Evolutionary conservation across 495 filamentous ascomycete species (phyloP).

Genomic region (Tuber brumale): DNA sequence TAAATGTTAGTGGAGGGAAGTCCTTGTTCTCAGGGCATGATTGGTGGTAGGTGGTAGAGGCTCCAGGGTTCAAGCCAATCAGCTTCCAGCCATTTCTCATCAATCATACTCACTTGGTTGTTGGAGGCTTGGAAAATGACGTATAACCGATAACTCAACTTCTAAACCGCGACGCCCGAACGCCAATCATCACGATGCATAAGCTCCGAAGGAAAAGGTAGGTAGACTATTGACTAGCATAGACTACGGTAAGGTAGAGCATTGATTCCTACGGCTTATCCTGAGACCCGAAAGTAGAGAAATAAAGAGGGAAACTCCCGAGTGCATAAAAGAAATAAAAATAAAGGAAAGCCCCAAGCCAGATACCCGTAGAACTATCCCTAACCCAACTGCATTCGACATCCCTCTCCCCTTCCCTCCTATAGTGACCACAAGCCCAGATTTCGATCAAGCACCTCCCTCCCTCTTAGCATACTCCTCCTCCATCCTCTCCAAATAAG

Average conservation of each 20-base stretch:
- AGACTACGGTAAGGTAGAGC: neutral
- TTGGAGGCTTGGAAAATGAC: neutral
- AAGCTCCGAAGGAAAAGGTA: neutral
- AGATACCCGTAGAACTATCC: neutral
- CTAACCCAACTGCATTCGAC: neutral
- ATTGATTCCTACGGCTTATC: neutral
- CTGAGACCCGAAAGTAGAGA: neutral
- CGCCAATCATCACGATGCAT: neutral
- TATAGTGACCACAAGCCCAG: neutral
- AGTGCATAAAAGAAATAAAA: neutral
- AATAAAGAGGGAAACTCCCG: neutral
- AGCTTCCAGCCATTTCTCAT: neutral
- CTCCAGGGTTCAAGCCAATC: neutral
- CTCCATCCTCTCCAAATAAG: conserved; percentile 67
- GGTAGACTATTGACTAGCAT: neutral
- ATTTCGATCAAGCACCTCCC: conserved; percentile 54
- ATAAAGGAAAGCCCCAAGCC: neutral
- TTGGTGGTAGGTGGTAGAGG: neutral
- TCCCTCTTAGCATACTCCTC: conserved; percentile 75
- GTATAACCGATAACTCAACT: neutral
- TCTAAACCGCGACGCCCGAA: neutral
- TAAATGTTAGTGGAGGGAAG: neutral
- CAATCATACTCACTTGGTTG: neutral
- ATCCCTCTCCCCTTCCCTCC: neutral
- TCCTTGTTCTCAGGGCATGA: neutral